Evolutionary conservation across 202 grass and related monocot genomes (phyloP), one percentile per base, ranked within the genome.

Genomic region (Bolboschoenoplectus hybrid): DNA sequence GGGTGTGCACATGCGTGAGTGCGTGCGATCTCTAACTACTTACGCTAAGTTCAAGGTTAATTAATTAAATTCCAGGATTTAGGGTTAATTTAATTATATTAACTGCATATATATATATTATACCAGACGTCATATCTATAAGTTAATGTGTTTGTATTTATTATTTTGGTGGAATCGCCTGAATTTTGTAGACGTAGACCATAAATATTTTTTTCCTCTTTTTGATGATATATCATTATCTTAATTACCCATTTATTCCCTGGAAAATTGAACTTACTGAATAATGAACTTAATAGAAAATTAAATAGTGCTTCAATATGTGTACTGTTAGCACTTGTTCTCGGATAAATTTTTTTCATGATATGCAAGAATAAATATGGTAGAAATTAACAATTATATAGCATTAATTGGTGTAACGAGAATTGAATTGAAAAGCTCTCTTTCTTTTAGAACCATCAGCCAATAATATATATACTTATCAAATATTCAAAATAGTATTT

Each of bases 21-120:
- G 47, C 12, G 49, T 76, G 73, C 73, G 55, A 76, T 76, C 49
- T 76, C 49, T 76, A 76, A 76, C 73, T 55, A 76, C 14, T 76
- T 76, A 76, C 73, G 73, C 47, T 55, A 76, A 50, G 11, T 76
- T 26, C 73, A 11, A 55, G 32, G 11, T 70, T 70, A 70, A 70
- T 70, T 70, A 70, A 70, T 26, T 26, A 26, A 26, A 26, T 17
- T 44, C 67, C 67, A 70, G 13, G 67, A 70, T 70, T 44, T 70
- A 70, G 39, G 12, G 67, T 41, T 44, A 11, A 67, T 62, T 26
- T 26, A 26, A 26, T 26, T 49, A 49, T 49, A 58, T 17, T 58
- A 16, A 58, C 11, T 58, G 46, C 46, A 49, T 49, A 7, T 66
- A 62, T 6, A 35, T 35, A 34, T 1, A 10, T 70, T 41, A 70